phyloP scores from a whole-genome alignment of 352 stramenopile genomes.

The Phytophthora uliginosa region DNA sequence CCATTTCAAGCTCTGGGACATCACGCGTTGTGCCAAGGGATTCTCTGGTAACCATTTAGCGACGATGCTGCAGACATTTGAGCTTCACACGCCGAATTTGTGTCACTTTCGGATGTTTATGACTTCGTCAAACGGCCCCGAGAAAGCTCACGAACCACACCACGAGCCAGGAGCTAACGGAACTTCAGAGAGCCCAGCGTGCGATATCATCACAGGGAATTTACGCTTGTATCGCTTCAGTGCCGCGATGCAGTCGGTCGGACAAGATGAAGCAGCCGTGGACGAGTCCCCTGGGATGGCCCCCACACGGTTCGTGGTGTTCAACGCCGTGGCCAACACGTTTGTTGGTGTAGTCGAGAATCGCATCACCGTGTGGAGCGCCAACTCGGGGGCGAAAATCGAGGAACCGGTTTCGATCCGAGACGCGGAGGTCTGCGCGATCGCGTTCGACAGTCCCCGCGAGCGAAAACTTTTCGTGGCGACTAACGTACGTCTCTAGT shows the following conservation, averaged over 20 bases:
- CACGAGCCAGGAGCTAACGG: conserved; percentile 15
- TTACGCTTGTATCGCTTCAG: conserved; percentile 69
- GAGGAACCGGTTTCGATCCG: conserved; percentile 61
- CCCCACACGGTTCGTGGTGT: conserved; percentile 57
- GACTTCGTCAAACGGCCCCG: conserved; percentile 18
- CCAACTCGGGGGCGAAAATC: conserved; percentile 67
- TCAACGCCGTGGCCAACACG: conserved; percentile 68
- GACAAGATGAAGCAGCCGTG: conserved; percentile 18
- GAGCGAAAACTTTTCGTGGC: conserved; percentile 78
- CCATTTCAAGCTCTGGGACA: conserved; percentile 86
- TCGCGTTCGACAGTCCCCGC: conserved; percentile 68
- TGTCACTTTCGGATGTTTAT: conserved; percentile 63
- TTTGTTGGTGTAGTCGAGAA: conserved; percentile 71
- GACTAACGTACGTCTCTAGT: conserved; percentile 60
- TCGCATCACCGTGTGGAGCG: conserved; percentile 75
- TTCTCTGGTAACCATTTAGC: conserved; percentile 47
- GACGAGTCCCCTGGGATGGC: conserved; percentile 34
- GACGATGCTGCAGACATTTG: conserved; percentile 57
- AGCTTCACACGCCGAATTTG: conserved; percentile 51
- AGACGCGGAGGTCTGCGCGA: conserved; percentile 64
- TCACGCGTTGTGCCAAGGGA: conserved; percentile 61
- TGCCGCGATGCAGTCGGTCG: conserved; percentile 41
- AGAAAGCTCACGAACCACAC: conserved; percentile 25
- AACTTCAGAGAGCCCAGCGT: conserved; percentile 36
- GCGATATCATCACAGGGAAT: conserved; percentile 63